Evolutionary conservation across 2,329 filamentous ascomycete genomes (phyloP).

Genomic region (Blastomyces gilchristii): DNA sequence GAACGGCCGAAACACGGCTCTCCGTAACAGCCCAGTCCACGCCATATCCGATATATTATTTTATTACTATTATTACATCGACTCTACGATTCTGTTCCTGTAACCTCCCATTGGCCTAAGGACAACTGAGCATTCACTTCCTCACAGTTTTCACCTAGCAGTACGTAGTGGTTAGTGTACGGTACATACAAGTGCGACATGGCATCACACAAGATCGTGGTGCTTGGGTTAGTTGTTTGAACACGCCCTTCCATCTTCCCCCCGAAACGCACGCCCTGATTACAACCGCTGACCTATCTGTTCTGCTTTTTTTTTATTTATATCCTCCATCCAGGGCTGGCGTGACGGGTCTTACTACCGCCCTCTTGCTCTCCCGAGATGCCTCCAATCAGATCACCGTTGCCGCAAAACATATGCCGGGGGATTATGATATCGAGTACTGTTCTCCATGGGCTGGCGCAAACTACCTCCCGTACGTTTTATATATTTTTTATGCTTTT

Average conservation of each 20-base stretch:
- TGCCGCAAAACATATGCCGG: conserved; percentile 81
- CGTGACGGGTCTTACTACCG: conserved; percentile 56
- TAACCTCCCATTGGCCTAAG: too few species aligned
- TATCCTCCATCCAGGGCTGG: conserved; percentile 43
- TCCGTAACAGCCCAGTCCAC: too few species aligned
- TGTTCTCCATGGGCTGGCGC: conserved; percentile 82
- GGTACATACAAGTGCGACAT: conserved; percentile 15
- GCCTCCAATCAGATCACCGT: conserved; percentile 54
- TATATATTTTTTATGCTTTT: background rate
- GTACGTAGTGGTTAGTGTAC: background rate
- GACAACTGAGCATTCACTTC: background rate
- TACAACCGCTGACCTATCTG: too few species aligned
- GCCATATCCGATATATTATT: too few species aligned
- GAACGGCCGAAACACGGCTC: too few species aligned
- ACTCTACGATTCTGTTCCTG: too few species aligned
- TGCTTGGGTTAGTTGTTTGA: conserved; percentile 27
- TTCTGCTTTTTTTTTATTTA: conserved; percentile 7
- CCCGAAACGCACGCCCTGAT: background rate
- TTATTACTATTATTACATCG: too few species aligned
- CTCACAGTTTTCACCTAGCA: too few species aligned
- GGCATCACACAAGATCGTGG: conserved; percentile 30
- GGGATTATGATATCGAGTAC: conserved; percentile 86
- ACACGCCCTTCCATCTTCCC: background rate
- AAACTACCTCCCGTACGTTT: conserved; percentile 60
- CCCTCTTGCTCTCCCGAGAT: conserved; percentile 50